These are phyloP conservation scores for Macrolepiota albuminosa DNA, from an alignment of 768 basidiomycete species.

Conservation along the genomic window DNA sequence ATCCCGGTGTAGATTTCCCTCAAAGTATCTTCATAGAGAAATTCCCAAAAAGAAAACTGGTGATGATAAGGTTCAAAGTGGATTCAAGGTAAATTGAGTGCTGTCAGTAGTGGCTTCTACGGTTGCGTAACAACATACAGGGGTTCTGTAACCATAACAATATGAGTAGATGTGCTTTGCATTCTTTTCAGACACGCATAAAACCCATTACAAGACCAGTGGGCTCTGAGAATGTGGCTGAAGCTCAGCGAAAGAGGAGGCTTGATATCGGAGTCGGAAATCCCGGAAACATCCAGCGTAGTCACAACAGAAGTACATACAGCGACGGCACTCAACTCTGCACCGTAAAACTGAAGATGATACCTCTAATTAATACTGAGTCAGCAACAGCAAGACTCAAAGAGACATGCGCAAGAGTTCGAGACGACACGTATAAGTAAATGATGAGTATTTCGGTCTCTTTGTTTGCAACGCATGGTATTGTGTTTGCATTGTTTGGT, in stretches of 20 bases:
- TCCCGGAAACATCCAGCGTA: background rate
- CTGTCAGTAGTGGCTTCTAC: too few relatives aligned
- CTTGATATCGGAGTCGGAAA: background rate
- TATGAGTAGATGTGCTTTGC: background rate
- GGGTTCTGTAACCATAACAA: background rate
- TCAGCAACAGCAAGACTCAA: background rate
- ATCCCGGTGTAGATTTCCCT: background rate
- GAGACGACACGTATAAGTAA: background rate
- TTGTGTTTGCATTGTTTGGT: slow-evolving; percentile 38
- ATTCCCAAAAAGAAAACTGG: background rate
- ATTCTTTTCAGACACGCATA: too few relatives aligned
- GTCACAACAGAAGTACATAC: background rate
- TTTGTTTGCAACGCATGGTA: slow-evolving; percentile 37
- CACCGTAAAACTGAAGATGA: background rate
- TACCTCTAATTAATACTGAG: background rate
- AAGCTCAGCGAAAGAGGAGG: background rate
- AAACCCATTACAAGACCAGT: background rate
- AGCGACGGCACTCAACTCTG: background rate
- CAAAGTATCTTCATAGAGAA: background rate
- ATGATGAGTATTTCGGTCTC: slow-evolving; percentile 1
- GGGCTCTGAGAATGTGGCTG: background rate
- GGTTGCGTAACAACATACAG: background rate
- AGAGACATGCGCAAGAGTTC: background rate
- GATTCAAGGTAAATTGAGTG: background rate
- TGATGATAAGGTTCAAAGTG: background rate